A percentile compares a stretch with the other conserved stretches of the same genome.
phyloP scores from a whole-genome alignment of 1,284 basidiomycete species.

The Naganishia sp. region DNA sequence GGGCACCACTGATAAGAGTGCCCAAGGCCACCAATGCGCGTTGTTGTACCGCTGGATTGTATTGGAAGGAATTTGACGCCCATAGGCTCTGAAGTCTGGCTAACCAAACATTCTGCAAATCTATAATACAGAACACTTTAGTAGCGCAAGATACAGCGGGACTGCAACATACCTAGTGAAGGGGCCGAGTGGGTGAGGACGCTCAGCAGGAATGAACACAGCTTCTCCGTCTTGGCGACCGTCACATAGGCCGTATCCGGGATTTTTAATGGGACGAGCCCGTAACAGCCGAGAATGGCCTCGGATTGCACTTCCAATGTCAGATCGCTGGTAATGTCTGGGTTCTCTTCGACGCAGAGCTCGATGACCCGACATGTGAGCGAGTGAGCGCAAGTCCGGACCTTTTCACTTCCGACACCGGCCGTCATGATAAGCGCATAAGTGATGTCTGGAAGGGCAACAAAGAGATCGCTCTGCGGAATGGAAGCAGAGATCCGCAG shows the following conservation, averaged over 20 bases:
- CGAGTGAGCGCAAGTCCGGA: conserved; percentile 26
- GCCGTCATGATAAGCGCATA: conserved; percentile 27
- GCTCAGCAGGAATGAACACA: conserved; percentile 66
- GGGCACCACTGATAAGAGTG: conserved; percentile 60
- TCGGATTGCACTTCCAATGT: conserved; percentile 11
- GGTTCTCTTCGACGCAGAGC: conserved; percentile 12
- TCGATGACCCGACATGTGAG: conserved; percentile 14
- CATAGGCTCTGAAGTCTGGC: conserved; percentile 90
- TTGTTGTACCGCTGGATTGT: conserved; percentile 84
- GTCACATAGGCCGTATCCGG: conserved; percentile 59
- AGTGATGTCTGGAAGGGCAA: conserved; percentile 24
- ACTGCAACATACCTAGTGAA: conserved; percentile 63
- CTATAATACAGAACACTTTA: conserved; percentile 53
- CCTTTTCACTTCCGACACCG: conserved; percentile 18
- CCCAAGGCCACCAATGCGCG: conserved; percentile 85
- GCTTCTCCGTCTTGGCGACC: conserved; percentile 67
- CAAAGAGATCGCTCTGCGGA: conserved; percentile 25
- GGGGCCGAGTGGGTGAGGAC: conserved; percentile 68
- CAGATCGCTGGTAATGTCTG: conserved; percentile 2
- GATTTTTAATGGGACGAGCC: conserved; percentile 12
- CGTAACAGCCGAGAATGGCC: conserved; percentile 14
- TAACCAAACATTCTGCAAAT: conserved; percentile 85
- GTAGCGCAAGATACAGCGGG: background rate
- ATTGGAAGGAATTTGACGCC: conserved; percentile 89
- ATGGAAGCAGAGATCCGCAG: conserved; percentile 21